Evolutionary conservation across 192 early-diverging fungal species (phyloP).

Genomic region (Entomortierella chlamydospora): DNA sequence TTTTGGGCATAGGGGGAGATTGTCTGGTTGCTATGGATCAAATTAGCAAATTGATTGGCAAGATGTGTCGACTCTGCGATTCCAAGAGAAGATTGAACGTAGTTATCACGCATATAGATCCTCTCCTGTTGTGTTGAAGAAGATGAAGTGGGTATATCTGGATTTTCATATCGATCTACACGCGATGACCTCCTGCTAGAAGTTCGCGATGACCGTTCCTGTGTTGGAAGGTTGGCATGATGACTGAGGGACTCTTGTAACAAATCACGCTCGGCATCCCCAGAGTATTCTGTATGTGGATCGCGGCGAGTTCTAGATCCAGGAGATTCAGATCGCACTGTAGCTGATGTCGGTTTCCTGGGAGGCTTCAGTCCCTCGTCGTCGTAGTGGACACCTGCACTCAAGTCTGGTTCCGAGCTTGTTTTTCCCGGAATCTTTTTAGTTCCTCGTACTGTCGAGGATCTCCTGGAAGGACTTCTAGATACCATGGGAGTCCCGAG

Average conservation of each 20-base stretch:
- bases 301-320: slow-evolving; percentile 39
- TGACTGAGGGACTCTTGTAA: slow-evolving; percentile 46
- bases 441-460: slow-evolving; percentile 12
- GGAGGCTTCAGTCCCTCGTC: slow-evolving; percentile 14
- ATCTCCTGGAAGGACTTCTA: slow-evolving; percentile 33
- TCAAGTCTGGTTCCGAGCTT: slow-evolving; percentile 30
- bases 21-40: slow-evolving; percentile 88
- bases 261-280: slow-evolving; percentile 26
- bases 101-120: slow-evolving; percentile 18
- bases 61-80: slow-evolving; percentile 71
- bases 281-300: slow-evolving; percentile 46
- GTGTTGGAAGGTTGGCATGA: slow-evolving; percentile 10
- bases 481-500: slow-evolving; percentile 35
- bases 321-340: slow-evolving; percentile 48
- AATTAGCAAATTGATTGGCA: slow-evolving; percentile 88
- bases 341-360: slow-evolving; percentile 48
- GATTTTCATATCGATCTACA: slow-evolving; percentile 8
- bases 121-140: slow-evolving; percentile 13
- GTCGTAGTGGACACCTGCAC: slow-evolving; percentile 23
- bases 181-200: slow-evolving; percentile 35
- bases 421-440: slow-evolving; percentile 41
- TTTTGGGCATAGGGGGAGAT: slow-evolving; percentile 86
- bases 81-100: slow-evolving; percentile 9
- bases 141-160: not conserved
- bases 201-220: not conserved